Base-by-base conservation (phyloP, 2,329 filamentous ascomycete species). In the Pestalotiopsis sp. region DNA sequence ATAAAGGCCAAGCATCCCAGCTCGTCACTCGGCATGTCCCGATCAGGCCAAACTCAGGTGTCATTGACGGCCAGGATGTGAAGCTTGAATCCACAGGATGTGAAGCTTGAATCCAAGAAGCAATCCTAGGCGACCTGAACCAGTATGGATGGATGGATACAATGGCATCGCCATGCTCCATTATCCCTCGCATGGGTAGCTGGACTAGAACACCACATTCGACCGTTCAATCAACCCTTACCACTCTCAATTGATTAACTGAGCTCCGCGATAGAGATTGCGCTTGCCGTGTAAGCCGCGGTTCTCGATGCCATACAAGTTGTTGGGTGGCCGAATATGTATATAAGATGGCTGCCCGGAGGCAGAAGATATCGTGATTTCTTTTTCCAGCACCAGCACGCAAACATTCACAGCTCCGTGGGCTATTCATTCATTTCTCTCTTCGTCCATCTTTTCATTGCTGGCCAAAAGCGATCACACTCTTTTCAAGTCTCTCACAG, bases 1-100 rank as follows among this genome's bases (percentile, higher is more conserved):
- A n/a, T 17, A 27, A 39, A 20, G 27, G 59, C 59, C 59, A 62
- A 62, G 59, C n/a, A 62, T 39, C 59, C 59, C 59, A 38, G 59
- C 31, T 20, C 31, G n/a, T 36, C 45, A 20, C 17, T 62, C 59
- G 59, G 59, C 31, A 62, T 12, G n/a, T 20, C 25, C 59, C 59
- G 59, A 62, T 36, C 31, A 36, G 31, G 31, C 31, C 31, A 36
- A 36, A 36, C 31, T 9, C 31, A 36, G 31, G 31, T 36, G 31
- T 36, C 31, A 36, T 36, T 9, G 7, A 36, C 31, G 31, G 7
- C 31, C 31, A 36, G 31, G 31, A 36, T 36, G 59, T 61, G 14
- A 17, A 13, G 13, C n/a, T 6, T 12, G 13, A 38, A 38, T 17
- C 9, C 4, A 25, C 25, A 38, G 17, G 9, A 61, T n/a, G 23